Base-by-base conservation (phyloP, 1,284 basidiomycete genomes). In the Ustilago crameri region DNA sequence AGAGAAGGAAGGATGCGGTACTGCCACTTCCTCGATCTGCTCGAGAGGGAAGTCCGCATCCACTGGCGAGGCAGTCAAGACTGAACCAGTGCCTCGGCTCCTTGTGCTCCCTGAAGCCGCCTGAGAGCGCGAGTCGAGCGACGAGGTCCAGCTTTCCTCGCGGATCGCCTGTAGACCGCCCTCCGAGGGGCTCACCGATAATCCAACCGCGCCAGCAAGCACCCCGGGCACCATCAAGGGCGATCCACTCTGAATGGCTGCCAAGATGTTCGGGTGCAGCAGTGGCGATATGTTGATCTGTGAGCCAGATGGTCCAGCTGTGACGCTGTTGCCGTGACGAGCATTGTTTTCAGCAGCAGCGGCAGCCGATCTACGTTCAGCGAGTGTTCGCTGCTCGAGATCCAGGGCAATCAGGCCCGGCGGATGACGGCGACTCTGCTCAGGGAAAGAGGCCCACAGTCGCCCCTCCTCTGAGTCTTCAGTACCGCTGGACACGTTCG, bases 341-440 rank as follows among this genome's bases (percentile, higher is more conserved):
- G 57, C 40, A 22, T 53, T 60, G 51, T 44, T 43, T 18, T 53
- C 58, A 30, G 23, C 49, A 2, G 50, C 50, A 23, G 58, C 47
- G 3, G 51, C 51, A 12, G 58, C 51, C 14, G 48, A n/a, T 27
- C 56, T 34, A 20, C 51, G 44, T 20, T 62, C 64, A 14, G 53
- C 65, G 1, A 63, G 24, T 1, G 45, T 54, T 1, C 62, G 48
- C 27, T 78, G 58, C 45, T 78, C 70, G 23, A 75, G 26, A 35
- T 76, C 63, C n/a, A 76, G 59, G 3, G 75, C 76, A 30, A 78
- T 75, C 0, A 76, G 53, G 7, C 76, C 76, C 3, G 76, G 76
- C 0, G 76, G 76, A 48, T 78, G 70, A 23, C 64, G 50, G 35
- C 74, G 58, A 30, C 50, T 58, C 51, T 78, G 76, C 5, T 74